Evolutionary conservation across 129 eudicot genomes (phyloP).

Genomic region (Flaveria robusta): DNA sequence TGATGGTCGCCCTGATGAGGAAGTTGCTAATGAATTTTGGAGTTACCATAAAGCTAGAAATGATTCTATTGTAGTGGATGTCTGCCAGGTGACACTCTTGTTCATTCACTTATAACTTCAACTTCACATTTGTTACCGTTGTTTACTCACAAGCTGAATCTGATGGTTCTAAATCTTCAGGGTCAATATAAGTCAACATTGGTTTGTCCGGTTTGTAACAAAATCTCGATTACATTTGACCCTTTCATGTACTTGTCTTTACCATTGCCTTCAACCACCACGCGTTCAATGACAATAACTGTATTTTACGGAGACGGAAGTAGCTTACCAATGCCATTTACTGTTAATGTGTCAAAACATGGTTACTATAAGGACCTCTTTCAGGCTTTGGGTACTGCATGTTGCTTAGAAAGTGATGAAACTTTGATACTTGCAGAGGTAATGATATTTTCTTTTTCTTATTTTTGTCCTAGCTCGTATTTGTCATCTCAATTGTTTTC

Average conservation of each 20-base stretch:
- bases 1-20: slow-evolving; percentile 91
- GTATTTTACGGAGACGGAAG: slow-evolving; percentile 87
- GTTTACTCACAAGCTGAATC: slow-evolving; percentile 21
- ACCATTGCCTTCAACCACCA: slow-evolving; percentile 92
- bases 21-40: slow-evolving; percentile 95
- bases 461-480: background rate
- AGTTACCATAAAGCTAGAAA: slow-evolving; percentile 91
- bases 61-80: slow-evolving; percentile 91
- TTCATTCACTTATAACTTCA: background rate
- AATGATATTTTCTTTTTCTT: background rate
- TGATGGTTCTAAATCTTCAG: slow-evolving; percentile 45
- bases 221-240: slow-evolving; percentile 90
- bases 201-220: slow-evolving; percentile 87
- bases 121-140: background rate
- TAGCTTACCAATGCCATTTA: slow-evolving; percentile 90
- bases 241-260: slow-evolving; percentile 98
- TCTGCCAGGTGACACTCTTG: slow-evolving; percentile 69
- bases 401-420: slow-evolving; percentile 75
- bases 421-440: slow-evolving; percentile 94
- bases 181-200: slow-evolving; percentile 98
- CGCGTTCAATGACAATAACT: slow-evolving; percentile 78
- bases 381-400: slow-evolving; percentile 65
- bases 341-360: slow-evolving; percentile 73
- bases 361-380: slow-evolving; percentile 79
- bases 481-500: slow-evolving; percentile 13